Percentiles rank a stretch among this genome's conserved stretches.
These are phyloP conservation scores for Solanum ahanhuiri DNA, from an alignment of 257 asterid species.

Conservation along the genomic window DNA sequence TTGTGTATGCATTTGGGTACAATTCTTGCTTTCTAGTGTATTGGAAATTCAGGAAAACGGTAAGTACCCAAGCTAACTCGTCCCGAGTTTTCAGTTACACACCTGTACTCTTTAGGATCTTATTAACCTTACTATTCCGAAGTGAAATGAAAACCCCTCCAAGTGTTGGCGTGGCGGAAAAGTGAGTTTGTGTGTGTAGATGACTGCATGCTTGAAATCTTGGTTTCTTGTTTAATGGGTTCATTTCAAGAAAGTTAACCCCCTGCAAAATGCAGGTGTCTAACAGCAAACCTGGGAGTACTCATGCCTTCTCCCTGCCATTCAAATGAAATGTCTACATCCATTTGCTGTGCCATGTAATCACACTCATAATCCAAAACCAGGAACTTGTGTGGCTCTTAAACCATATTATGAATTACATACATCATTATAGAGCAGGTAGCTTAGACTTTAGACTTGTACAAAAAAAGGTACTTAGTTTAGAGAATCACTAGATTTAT, in stretches of 20 bases:
- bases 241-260: background rate
- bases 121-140: background rate
- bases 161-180: background rate
- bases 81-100: background rate
- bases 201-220: background rate
- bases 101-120: background rate
- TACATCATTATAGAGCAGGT: background rate
- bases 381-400: background rate
- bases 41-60: background rate
- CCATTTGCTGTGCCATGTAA: background rate
- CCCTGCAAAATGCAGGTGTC: background rate
- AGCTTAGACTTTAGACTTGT: background rate
- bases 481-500: background rate
- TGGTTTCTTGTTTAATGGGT: background rate
- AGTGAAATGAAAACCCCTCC: background rate
- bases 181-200: background rate
- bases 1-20: background rate
- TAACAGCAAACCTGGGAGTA: background rate
- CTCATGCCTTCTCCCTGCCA: background rate
- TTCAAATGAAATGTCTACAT: background rate
- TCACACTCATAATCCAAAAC: background rate
- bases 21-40: background rate
- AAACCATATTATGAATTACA: background rate
- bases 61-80: background rate
- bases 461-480: background rate